Percentiles rank a stretch among this genome's conserved stretches.
These are phyloP conservation scores for Cyclotella cryptica DNA, from an alignment of 108 stramenopile species.

Conservation along the genomic window DNA sequence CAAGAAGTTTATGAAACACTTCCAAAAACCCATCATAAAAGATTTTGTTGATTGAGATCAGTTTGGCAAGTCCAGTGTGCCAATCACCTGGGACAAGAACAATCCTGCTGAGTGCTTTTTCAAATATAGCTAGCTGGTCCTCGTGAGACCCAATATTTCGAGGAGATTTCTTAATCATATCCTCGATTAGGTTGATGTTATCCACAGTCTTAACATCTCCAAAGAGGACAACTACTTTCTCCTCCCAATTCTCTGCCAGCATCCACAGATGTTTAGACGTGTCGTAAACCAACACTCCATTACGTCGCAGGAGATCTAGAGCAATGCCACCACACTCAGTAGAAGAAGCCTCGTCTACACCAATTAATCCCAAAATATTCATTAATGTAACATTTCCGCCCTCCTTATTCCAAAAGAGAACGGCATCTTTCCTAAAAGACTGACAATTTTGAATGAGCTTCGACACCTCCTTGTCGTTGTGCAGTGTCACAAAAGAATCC, in stretches of 20 bases:
- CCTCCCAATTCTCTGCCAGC: not conserved
- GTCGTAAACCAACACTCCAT: not conserved
- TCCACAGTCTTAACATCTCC: conserved; percentile 12
- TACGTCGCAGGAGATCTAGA: not conserved
- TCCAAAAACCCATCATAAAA: not conserved
- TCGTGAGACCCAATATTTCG: not conserved
- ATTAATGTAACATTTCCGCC: not conserved
- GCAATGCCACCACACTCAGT: not conserved
- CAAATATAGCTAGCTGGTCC: not conserved
- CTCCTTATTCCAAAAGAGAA: conserved; percentile 2
- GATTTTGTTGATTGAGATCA: not conserved
- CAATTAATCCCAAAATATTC: conserved; percentile 8
- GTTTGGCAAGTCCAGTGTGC: conserved; percentile 9
- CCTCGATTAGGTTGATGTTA: not conserved
- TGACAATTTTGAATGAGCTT: not conserved
- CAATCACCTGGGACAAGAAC: conserved; percentile 12
- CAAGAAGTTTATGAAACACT: not conserved
- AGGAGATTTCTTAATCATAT: not conserved
- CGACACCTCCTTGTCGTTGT: not conserved
- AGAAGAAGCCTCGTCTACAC: conserved; percentile 5
- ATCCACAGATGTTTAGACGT: not conserved
- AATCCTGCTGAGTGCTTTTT: not conserved
- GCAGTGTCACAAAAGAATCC: too few relatives aligned
- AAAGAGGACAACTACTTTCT: not conserved
- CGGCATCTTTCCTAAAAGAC: not conserved